phyloP scores from a whole-genome alignment of 768 basidiomycete species.

The Leccinum aurantiacum region DNA sequence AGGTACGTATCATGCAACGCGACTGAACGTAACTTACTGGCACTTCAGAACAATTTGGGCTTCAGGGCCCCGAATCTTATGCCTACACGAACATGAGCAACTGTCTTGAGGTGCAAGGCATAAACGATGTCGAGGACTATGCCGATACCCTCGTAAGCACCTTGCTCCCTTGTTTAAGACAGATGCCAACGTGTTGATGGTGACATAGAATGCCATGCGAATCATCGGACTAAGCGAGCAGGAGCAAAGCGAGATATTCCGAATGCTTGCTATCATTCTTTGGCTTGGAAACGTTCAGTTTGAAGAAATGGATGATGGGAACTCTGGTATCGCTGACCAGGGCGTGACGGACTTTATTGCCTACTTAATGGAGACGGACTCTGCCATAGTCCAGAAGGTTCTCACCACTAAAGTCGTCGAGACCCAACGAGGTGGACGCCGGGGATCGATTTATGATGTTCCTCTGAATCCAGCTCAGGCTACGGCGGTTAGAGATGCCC shows the following conservation, averaged over 20 bases:
- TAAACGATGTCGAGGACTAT: constrained; percentile 88
- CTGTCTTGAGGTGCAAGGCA: constrained; percentile 87
- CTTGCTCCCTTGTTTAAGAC: neutral
- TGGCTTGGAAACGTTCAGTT: constrained; percentile 98
- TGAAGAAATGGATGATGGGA: constrained; percentile 84
- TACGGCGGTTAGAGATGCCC: constrained; percentile 81
- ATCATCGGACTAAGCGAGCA: constrained; percentile 81
- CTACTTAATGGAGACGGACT: constrained; percentile 89
- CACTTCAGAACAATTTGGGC: constrained; percentile 79
- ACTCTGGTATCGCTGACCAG: constrained; percentile 75
- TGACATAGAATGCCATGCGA: constrained; percentile 81
- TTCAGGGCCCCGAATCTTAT: constrained; percentile 96
- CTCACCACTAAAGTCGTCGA: constrained; percentile 85
- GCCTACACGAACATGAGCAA: constrained; percentile 91
- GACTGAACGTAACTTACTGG: constrained; percentile 13
- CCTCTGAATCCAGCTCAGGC: constrained; percentile 94
- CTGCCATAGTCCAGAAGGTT: constrained; percentile 78
- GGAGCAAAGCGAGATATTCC: constrained; percentile 92
- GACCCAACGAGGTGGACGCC: constrained; percentile 86
- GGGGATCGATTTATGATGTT: constrained; percentile 97
- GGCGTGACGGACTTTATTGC: constrained; percentile 94
- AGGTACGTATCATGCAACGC: constrained; percentile 47
- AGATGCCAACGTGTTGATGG: constrained; percentile 1
- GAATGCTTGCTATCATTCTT: constrained; percentile 86
- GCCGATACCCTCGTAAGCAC: constrained; percentile 77